phyloP scores from a whole-genome alignment of 2,329 filamentous ascomycete species.

The Phymatotrichopsis omnivora region DNA sequence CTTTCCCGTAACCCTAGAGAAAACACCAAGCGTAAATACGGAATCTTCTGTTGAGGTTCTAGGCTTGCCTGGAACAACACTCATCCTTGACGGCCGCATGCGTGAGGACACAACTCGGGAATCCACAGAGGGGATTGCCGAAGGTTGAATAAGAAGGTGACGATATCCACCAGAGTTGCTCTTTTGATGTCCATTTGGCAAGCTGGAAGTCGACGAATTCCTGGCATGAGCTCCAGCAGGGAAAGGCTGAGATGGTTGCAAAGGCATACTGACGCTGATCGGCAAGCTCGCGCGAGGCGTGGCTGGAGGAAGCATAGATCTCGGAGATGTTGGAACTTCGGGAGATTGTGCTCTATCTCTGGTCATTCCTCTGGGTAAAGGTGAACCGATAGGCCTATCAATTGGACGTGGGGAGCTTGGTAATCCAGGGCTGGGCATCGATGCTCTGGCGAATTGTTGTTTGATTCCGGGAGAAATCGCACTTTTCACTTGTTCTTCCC shows the following conservation, averaged over 20 bases:
- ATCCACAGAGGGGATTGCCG: constrained; percentile 74
- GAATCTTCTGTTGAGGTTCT: constrained; percentile 62
- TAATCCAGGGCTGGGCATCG: constrained; percentile 28
- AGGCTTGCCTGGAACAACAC: constrained; percentile 64
- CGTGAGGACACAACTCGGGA: constrained; percentile 86
- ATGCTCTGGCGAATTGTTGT: constrained; percentile 26
- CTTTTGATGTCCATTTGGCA: constrained; percentile 18
- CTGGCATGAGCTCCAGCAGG: too few species aligned
- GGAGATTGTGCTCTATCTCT: constrained; percentile 27
- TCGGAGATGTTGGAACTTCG: constrained; percentile 27
- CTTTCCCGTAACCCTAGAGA: constrained; percentile 60
- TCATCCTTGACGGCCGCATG: constrained; percentile 83
- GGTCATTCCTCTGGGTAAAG: constrained; percentile 19
- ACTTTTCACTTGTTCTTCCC: not conserved
- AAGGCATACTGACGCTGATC: constrained; percentile 9
- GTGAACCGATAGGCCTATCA: constrained; percentile 30
- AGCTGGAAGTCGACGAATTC: constrained; percentile 13
- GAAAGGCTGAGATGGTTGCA: constrained; percentile 10
- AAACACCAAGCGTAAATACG: constrained; percentile 82
- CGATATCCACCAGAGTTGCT: constrained; percentile 14
- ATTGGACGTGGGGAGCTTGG: constrained; percentile 30
- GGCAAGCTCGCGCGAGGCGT: constrained; percentile 18
- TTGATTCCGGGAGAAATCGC: constrained; percentile 14
- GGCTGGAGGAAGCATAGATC: constrained; percentile 23
- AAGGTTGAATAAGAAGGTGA: constrained; percentile 73